Evolutionary conservation across 202 grass and related monocot genomes (phyloP).

Genomic region (Setaria viridis): DNA sequence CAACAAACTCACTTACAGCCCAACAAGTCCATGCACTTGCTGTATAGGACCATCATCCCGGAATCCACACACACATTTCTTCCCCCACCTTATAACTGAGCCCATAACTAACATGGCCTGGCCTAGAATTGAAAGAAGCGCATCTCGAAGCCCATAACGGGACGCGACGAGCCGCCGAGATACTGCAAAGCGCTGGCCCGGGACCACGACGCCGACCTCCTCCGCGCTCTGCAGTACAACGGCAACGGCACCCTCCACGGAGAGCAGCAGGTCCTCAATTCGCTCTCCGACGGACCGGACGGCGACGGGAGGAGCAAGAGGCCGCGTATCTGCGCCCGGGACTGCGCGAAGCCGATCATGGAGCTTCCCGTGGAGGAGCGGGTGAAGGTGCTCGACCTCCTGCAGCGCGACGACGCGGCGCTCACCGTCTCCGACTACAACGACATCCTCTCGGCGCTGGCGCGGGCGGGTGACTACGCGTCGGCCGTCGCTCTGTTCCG

Average conservation of each 20-base stretch:
- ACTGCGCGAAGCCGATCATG: constrained; percentile 68
- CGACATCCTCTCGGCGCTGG: constrained; percentile 75
- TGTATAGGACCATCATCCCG: too few species aligned
- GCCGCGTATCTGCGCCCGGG: constrained; percentile 36
- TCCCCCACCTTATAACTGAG: too few species aligned
- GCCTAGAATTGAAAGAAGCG: too few species aligned
- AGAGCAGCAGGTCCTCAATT: background rate
- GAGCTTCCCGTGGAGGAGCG: constrained; percentile 71
- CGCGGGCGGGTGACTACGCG: constrained; percentile 65
- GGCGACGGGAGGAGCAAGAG: background rate
- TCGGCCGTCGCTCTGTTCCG: constrained; percentile 62
- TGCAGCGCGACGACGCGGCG: constrained; percentile 59
- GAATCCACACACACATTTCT: too few species aligned
- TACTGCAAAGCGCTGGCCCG: constrained; percentile 17
- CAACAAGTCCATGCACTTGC: too few species aligned
- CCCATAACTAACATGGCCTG: constrained; percentile 32
- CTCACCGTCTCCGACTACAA: constrained; percentile 90
- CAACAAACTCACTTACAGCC: too few species aligned
- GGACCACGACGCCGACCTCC: constrained; percentile 38
- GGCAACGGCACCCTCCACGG: constrained; percentile 47
- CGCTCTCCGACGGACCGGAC: background rate
- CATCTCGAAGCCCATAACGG: too few species aligned
- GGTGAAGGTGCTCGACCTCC: constrained; percentile 81
- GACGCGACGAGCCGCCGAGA: background rate
- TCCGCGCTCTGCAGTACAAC: constrained; percentile 44